Percentiles rank a stretch among this genome's conserved stretches.
Evolutionary conservation across 805 yeast species (phyloP).

Genomic region (Candida morakotiae): DNA sequence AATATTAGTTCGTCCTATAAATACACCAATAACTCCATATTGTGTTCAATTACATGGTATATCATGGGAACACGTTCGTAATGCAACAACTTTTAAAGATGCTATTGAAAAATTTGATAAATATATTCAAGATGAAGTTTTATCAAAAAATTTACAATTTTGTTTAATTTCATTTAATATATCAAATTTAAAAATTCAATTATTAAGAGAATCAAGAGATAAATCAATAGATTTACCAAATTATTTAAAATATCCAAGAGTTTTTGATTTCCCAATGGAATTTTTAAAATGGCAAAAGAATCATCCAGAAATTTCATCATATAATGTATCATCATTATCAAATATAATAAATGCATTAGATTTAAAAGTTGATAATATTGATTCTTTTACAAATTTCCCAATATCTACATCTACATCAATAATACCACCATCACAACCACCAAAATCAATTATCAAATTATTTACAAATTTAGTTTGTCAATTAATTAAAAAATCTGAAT

Average conservation of each 20-base stretch:
- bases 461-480: slow-evolving; percentile 42
- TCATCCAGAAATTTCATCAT: slow-evolving; percentile 48
- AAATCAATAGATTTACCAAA: slow-evolving; percentile 67
- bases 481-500: slow-evolving; percentile 46
- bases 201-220: slow-evolving; percentile 80
- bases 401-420: slow-evolving; percentile 9
- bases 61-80: slow-evolving; percentile 58
- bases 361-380: slow-evolving; percentile 25
- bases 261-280: slow-evolving; percentile 75
- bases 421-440: slow-evolving; percentile 12
- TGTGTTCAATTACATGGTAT: slow-evolving; percentile 50
- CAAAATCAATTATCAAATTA: slow-evolving; percentile 41
- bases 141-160: slow-evolving; percentile 46
- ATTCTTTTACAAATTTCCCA: slow-evolving; percentile 3
- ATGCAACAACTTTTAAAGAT: slow-evolving; percentile 57
- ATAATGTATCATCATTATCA: slow-evolving; percentile 29
- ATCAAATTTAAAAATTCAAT: slow-evolving; percentile 71
- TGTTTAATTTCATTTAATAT: slow-evolving; percentile 63
- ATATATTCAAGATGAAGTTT: slow-evolving; percentile 42
- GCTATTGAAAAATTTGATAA: slow-evolving; percentile 55
- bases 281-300: slow-evolving; percentile 63
- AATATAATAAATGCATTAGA: slow-evolving; percentile 48
- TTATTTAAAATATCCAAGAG: slow-evolving; percentile 69
- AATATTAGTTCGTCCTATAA: slow-evolving; percentile 54
- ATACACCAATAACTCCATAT: slow-evolving; percentile 61